phyloP scores from a whole-genome alignment of 768 basidiomycete genomes.

The Lentinus tigrinus region DNA sequence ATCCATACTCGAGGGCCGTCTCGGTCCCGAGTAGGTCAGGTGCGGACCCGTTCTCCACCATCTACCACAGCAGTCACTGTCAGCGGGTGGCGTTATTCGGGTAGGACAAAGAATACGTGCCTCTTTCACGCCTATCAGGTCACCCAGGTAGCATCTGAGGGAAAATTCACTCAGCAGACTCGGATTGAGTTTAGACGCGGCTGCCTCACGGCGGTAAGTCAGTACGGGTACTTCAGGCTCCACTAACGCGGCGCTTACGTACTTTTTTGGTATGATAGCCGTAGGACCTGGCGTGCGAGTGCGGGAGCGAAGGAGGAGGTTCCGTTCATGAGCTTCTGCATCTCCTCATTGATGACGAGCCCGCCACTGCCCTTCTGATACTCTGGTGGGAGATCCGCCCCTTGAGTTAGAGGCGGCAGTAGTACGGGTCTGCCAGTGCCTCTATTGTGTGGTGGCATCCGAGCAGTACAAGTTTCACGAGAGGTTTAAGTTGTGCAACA shows the following conservation, averaged over 20 bases:
- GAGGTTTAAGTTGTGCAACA: too few species aligned
- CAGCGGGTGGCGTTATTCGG: neutral
- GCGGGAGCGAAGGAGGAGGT: neutral
- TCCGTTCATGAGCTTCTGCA: constrained; percentile 1
- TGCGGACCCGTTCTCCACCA: constrained; percentile 10
- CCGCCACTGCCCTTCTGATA: constrained; percentile 10
- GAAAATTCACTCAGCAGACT: constrained; percentile 12
- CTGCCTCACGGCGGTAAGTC: neutral
- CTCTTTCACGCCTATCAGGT: neutral
- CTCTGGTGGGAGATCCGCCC: neutral
- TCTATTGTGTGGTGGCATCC: too few species aligned
- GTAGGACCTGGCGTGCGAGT: neutral
- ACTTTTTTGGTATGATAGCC: constrained; percentile 7
- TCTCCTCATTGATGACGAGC: constrained; percentile 1
- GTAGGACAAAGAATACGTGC: neutral
- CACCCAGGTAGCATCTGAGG: constrained; percentile 7
- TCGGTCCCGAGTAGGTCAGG: constrained; percentile 19
- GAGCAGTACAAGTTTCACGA: too few species aligned
- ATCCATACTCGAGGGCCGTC: constrained; percentile 20
- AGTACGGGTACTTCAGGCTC: neutral
- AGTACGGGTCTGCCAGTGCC: too few species aligned
- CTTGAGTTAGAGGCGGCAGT: too few species aligned
- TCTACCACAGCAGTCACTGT: neutral
- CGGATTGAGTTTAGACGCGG: neutral
- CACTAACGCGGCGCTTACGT: neutral